These are phyloP conservation scores for Papiliotrema fonsecae DNA, from an alignment of 1,284 basidiomycete species.

Conservation along the genomic window DNA sequence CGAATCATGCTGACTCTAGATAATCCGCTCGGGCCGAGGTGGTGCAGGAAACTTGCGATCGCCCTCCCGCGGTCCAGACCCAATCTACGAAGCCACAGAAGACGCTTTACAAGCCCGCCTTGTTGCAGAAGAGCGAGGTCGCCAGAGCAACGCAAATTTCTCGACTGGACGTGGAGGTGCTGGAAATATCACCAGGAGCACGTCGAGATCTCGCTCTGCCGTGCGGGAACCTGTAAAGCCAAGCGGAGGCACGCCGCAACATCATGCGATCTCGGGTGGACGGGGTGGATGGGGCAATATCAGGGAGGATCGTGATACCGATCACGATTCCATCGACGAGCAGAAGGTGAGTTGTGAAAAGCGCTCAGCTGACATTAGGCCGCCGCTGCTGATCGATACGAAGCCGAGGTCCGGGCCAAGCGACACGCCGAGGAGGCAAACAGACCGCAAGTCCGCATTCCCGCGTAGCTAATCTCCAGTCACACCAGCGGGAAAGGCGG, in stretches of 20 bases:
- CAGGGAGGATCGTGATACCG: conserved; percentile 22
- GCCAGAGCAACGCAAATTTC: conserved; percentile 35
- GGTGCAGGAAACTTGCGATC: conserved; percentile 47
- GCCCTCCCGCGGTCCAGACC: conserved; percentile 34
- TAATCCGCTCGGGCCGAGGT: conserved; percentile 46
- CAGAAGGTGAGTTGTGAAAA: conserved; percentile 18
- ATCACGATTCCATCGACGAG: conserved; percentile 21
- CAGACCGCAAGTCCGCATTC: conserved; percentile 25
- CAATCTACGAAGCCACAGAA: conserved; percentile 34
- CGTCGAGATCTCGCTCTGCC: conserved; percentile 26
- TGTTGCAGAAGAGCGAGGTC: conserved; percentile 41
- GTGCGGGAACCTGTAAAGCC: conserved; percentile 6
- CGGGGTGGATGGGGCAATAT: conserved; percentile 48
- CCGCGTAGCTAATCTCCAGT: conserved; percentile 8
- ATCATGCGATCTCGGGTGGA: conserved; percentile 20
- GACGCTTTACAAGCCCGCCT: conserved; percentile 41
- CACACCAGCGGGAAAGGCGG: conserved; percentile 41
- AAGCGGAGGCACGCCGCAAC: background rate
- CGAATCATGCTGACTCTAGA: conserved; percentile 13
- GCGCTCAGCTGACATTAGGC: conserved; percentile 6
- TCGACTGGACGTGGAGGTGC: conserved; percentile 47
- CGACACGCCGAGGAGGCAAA: conserved; percentile 30
- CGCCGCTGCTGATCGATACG: conserved; percentile 27
- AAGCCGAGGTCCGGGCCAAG: conserved; percentile 31
- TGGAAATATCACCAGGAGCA: conserved; percentile 36